Percentiles rank a stretch among this genome's conserved stretches.
These are phyloP conservation scores for Petunia hybrid DNA, from an alignment of 305 asterid genomes.

Conservation along the genomic window DNA sequence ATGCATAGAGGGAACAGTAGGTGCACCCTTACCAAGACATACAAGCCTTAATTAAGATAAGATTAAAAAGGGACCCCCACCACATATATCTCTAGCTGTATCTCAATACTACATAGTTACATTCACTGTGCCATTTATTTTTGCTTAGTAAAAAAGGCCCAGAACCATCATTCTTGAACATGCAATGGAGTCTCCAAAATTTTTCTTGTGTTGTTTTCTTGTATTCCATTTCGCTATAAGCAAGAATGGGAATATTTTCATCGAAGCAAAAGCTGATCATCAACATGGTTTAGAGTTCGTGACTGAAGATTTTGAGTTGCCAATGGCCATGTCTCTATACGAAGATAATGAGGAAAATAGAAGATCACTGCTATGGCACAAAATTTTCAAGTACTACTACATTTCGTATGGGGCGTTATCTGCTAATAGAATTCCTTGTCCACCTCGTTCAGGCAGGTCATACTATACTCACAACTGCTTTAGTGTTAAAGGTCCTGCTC, in stretches of 20 bases:
- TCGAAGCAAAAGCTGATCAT: conserved; percentile 26
- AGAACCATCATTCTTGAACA: neutral
- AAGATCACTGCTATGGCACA: conserved; percentile 70
- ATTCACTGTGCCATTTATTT: neutral
- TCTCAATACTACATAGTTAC: neutral
- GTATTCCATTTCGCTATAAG: neutral
- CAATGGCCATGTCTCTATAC: conserved; percentile 42
- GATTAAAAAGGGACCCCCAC: neutral
- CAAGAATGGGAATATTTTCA: neutral
- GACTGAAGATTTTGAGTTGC: conserved; percentile 48
- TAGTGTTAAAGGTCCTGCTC: conserved; percentile 71
- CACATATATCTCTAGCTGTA: neutral
- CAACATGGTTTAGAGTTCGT: conserved; percentile 5
- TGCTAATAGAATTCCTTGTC: conserved; percentile 83
- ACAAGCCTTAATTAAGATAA: neutral
- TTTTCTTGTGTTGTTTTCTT: neutral
- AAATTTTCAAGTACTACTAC: conserved; percentile 49
- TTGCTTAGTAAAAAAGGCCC: neutral
- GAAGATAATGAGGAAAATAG: conserved; percentile 42
- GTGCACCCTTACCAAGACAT: conserved; percentile 20
- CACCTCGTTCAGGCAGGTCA: conserved; percentile 88
- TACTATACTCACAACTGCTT: conserved; percentile 80
- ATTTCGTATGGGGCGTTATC: conserved; percentile 85
- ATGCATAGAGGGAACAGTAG: neutral
- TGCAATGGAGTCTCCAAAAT: conserved; percentile 27